Base-by-base conservation (phyloP, 441 rosid species). In the Flueggea neowawraea region DNA sequence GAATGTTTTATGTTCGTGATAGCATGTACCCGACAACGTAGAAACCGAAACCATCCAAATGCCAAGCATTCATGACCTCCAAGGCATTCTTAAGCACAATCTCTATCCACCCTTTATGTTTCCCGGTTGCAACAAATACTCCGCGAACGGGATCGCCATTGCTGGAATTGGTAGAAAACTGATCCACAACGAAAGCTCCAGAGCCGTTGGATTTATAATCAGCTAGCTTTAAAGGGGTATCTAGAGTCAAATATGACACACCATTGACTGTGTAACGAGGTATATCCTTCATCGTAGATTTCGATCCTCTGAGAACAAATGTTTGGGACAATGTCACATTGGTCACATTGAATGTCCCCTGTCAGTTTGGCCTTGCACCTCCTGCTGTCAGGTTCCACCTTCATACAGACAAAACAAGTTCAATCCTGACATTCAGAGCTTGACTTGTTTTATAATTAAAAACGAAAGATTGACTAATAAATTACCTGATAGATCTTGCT, bases 301-400 rank as follows among this genome's bases (percentile, higher is more conserved):
- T 45, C 31, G 83, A 85, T 61, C 77, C 82, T 2, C 55, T 77
- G 5, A 89, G 80, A 15, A 85, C 15, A 63, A 89, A 74, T 5
- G 81, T 78, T 64, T 86, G 81, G 2, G 78, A 61, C 36, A 85
- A 16, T 48, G 84, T 83, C 14, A 87, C 82, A 32, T 82, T 78
- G 13, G 82, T 63, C 22, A 85, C 90, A 8, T 89, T 90, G 82
- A 89, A 89, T 4, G 87, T 70, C 61, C 98, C 95, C 73, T 89
- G 98, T 7, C 87, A 91, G 52, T 91, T 85, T 2, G 91, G 83
- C 85, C 96, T 87, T 4, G 96, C 90, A 7, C 92, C 94, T 51
- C 97, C 96, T 16, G 90, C 56, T 0, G 81, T 75, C 70, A 89
- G 3, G 63, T 91, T 90, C 88, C 79, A 81, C 75, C 95, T 89